A percentile compares a stretch with the other conserved stretches of the same genome.
Evolutionary conservation across 2,329 filamentous ascomycete species (phyloP).

Genomic region (Fusarium illudens): DNA sequence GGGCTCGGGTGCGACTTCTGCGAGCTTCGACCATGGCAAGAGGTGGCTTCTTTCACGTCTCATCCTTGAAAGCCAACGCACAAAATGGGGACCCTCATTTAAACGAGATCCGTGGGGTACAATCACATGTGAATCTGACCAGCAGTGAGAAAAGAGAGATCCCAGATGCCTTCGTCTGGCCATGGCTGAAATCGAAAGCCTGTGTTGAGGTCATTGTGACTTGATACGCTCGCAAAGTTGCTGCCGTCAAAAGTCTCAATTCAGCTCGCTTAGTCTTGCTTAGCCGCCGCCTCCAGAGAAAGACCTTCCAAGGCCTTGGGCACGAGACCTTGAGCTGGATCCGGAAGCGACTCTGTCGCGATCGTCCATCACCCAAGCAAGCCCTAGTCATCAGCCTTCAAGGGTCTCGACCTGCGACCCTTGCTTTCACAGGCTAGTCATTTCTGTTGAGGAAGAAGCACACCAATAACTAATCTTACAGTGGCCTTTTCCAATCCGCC

Average conservation of each 20-base stretch:
- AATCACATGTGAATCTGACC: conserved; percentile 31
- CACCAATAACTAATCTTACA: conserved; percentile 12
- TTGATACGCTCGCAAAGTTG: conserved; percentile 1
- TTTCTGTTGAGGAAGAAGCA: conserved; percentile 26
- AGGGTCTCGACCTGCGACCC: conserved; percentile 27
- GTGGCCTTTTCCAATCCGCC: conserved; percentile 13
- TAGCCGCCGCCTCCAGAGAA: not conserved
- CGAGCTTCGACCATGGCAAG: conserved; percentile 13
- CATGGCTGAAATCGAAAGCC: not conserved
- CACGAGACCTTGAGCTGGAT: conserved; percentile 8
- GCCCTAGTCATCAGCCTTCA: conserved; percentile 12
- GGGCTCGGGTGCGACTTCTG: conserved; percentile 29
- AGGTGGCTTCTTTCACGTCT: conserved; percentile 22
- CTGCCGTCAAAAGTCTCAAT: not conserved
- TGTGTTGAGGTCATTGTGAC: not conserved
- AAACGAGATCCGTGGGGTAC: conserved; percentile 26
- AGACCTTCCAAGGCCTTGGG: not conserved
- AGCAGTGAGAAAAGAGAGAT: not conserved
- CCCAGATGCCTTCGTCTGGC: conserved; percentile 11
- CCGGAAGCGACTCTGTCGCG: not conserved
- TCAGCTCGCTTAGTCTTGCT: not conserved
- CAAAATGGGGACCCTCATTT: conserved; percentile 15
- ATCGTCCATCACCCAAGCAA: not conserved
- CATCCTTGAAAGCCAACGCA: conserved; percentile 14
- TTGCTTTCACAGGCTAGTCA: conserved; percentile 14